Evolutionary conservation across 108 stramenopile species (phyloP), one percentile per base, ranked within the genome.

Genomic region (Stephanodiscus triporus): DNA sequence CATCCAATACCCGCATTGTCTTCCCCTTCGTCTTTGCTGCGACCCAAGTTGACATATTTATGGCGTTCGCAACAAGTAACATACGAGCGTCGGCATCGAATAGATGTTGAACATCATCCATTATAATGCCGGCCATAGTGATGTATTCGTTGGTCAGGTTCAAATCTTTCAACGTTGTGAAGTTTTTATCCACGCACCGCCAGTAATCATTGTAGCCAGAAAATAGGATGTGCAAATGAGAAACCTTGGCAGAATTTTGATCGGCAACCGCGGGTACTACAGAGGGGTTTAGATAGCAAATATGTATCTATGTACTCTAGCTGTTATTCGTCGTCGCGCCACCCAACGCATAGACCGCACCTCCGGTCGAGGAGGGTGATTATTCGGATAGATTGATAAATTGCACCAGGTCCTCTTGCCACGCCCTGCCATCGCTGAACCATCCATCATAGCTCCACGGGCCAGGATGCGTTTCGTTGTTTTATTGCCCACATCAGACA

Each of bases 401-500:
- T 61, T 71, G 58, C 9, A 38, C 17, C 8, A 71, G n/a, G 45
- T 71, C 59, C 26, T 71, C 70, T 27, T 37, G 16, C 70, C 70
- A 71, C 23, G 61, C 70, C 30, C 60, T n/a, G 4, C 70, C 70
- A 58, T 71, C 70, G 9, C 47, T 61, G 24, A 61, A 71, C 20
- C 70, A 32, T 24, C 70, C 70, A 6, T 49, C 38, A 26, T 29
- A 61, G 47, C 70, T 71, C 59, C 59, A 71, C 9, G 36, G 32
- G 45, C 70, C 70, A 9, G 70, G 58, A 29, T 49, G 42, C n/a
- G 43, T 61, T 1, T 43, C 70, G 19, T 61, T 61, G 29, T 61
- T 11, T 59, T 47, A 36, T 71, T 71, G 10, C 70, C 70, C 14
- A 71, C 70, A 47, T 71, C 70, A 43, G 70, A 71, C 24, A 71